Conservation (phyloP, 805 yeast genomes). For the Saitoella complicata region DNA sequence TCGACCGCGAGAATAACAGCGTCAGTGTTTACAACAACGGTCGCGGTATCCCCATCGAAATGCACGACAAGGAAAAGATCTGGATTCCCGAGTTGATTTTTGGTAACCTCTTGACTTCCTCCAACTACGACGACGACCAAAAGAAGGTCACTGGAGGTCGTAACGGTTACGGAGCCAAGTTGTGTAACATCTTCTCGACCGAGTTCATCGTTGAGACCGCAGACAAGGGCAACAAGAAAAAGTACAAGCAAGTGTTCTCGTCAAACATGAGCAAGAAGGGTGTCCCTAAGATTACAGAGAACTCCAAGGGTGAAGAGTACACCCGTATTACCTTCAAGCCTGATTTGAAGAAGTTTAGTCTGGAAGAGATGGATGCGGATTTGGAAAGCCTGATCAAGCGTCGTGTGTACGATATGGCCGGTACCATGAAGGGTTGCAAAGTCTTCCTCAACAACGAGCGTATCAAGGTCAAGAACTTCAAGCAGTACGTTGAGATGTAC, state of each 20-base stretch:
- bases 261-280: slow-evolving; percentile 68
- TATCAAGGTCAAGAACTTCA: slow-evolving; percentile 58
- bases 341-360: slow-evolving; percentile 66
- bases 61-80: slow-evolving; percentile 76
- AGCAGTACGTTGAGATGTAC: slow-evolving; percentile 76
- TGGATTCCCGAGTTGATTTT: slow-evolving; percentile 93
- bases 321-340: slow-evolving; percentile 83
- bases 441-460: slow-evolving; percentile 64
- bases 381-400: slow-evolving; percentile 70
- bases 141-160: slow-evolving; percentile 97
- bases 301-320: slow-evolving; percentile 46
- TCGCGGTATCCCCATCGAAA: slow-evolving; percentile 85
- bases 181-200: slow-evolving; percentile 89
- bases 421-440: slow-evolving; percentile 70
- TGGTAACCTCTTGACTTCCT: slow-evolving; percentile 86
- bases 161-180: slow-evolving; percentile 94
- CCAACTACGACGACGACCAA: slow-evolving; percentile 89
- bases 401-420: slow-evolving; percentile 91
- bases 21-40: slow-evolving; percentile 86
- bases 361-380: slow-evolving; percentile 74
- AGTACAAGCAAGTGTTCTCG: slow-evolving; percentile 73
- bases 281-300: slow-evolving; percentile 52
- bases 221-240: slow-evolving; percentile 43
- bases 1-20: slow-evolving; percentile 55
- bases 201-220: slow-evolving; percentile 80